Percentiles rank a stretch among this genome's conserved stretches.
phyloP scores from a whole-genome alignment of 1,284 basidiomycete genomes.

The Cerioporus squamosus region DNA sequence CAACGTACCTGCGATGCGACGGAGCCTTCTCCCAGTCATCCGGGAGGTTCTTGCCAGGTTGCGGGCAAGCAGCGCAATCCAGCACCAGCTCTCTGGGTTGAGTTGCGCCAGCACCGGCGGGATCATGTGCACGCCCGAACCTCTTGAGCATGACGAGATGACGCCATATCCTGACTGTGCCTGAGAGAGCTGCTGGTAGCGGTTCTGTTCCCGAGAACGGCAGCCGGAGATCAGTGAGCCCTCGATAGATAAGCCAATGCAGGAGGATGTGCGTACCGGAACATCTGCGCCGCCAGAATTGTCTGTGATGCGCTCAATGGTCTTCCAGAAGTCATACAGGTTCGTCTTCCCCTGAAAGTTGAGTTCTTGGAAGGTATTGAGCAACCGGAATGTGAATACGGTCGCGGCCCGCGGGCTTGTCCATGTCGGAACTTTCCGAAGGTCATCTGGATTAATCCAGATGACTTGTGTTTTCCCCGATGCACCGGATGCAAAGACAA shows the following conservation, averaged over 20 bases:
- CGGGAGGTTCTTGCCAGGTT: constrained; percentile 19
- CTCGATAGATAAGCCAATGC: not conserved
- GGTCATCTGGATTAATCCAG: too few relatives aligned
- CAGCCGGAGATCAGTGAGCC: not conserved
- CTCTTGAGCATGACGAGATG: constrained; percentile 31
- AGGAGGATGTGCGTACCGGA: not conserved
- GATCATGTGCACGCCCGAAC: constrained; percentile 27
- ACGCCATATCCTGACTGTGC: constrained; percentile 5
- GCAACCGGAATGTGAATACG: constrained; percentile 16
- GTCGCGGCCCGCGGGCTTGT: constrained; percentile 10
- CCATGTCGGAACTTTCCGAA: too few relatives aligned
- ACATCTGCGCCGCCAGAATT: constrained; percentile 6
- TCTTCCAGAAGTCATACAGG: constrained; percentile 18
- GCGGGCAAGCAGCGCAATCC: constrained; percentile 28
- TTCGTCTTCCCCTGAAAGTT: constrained; percentile 15
- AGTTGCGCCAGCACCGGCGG: constrained; percentile 10
- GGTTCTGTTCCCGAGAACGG: not conserved
- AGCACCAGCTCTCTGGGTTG: constrained; percentile 14
- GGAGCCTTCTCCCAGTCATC: constrained; percentile 25
- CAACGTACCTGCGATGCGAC: constrained; percentile 11
- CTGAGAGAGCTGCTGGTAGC: constrained; percentile 6
- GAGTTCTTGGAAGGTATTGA: constrained; percentile 19
- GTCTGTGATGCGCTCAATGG: constrained; percentile 15
- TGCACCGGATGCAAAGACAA: too few relatives aligned
- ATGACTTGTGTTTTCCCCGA: too few relatives aligned